A percentile compares a stretch with the other conserved stretches of the same genome.
Conservation (phyloP, 2,329 filamentous ascomycete genomes). For the Fusarium vanettenii region DNA sequence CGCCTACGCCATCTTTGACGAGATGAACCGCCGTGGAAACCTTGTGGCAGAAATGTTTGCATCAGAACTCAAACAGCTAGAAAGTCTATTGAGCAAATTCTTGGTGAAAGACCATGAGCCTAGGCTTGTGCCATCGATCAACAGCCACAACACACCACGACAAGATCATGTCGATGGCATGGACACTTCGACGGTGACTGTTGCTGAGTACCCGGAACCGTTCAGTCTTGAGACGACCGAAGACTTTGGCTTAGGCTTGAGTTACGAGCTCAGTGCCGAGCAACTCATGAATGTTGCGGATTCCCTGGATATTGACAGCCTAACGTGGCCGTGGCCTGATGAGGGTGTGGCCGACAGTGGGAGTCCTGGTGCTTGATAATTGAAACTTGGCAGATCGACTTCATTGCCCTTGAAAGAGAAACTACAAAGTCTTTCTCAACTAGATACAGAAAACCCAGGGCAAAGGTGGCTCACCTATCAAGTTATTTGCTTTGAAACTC, state of each 20-base stretch:
- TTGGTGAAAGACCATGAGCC: slow-evolving; percentile 1
- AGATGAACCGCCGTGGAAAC: slow-evolving; percentile 59
- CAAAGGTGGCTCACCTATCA: background rate
- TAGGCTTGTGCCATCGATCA: background rate
- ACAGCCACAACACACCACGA: slow-evolving; percentile 5
- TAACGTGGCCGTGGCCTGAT: slow-evolving; percentile 34
- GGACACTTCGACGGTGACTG: background rate
- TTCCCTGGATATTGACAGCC: slow-evolving; percentile 34
- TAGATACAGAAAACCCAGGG: background rate
- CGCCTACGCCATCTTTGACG: slow-evolving; percentile 57
- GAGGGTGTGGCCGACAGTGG: background rate
- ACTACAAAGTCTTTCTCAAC: too few species aligned
- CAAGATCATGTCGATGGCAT: background rate
- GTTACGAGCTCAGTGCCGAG: slow-evolving; percentile 35
- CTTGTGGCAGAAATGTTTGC: slow-evolving; percentile 54
- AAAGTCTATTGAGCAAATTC: slow-evolving; percentile 11
- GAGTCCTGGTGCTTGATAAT: background rate
- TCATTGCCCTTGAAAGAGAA: too few species aligned
- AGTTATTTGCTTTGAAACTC: background rate
- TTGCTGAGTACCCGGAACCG: background rate
- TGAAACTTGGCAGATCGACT: too few species aligned
- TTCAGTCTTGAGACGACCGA: slow-evolving; percentile 12
- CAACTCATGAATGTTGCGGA: slow-evolving; percentile 35
- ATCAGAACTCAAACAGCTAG: slow-evolving; percentile 23
- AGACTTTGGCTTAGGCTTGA: slow-evolving; percentile 18